phyloP scores from a whole-genome alignment of 495 filamentous ascomycete species.

The Lasiosphaeris hirsuta region DNA sequence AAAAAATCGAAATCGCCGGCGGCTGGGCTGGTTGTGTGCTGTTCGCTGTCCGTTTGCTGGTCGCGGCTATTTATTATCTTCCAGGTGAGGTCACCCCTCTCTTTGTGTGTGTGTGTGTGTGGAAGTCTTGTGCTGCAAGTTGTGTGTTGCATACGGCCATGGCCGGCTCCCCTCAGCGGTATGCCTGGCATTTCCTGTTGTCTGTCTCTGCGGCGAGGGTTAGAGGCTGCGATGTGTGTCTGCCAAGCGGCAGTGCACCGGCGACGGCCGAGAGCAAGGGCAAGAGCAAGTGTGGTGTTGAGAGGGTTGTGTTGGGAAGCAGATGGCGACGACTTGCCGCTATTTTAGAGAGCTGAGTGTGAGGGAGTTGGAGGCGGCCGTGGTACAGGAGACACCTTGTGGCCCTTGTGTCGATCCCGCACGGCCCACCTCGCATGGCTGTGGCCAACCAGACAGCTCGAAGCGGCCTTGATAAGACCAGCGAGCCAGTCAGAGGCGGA shows the following conservation, averaged over 20 bases:
- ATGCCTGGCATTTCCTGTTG: not conserved
- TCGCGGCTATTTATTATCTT: not conserved
- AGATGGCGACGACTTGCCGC: not conserved
- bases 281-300: not conserved
- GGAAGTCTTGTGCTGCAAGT: not conserved
- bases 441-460: constrained; percentile 26
- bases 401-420: constrained; percentile 23
- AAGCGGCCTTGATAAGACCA: constrained; percentile 22
- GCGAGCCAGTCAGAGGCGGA: constrained; percentile 32
- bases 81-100: not conserved
- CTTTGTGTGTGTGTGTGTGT: not conserved
- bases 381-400: constrained; percentile 22
- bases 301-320: not conserved
- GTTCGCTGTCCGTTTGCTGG: not conserved
- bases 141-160: not conserved
- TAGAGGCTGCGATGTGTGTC: not conserved
- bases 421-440: constrained; percentile 19
- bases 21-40: not conserved
- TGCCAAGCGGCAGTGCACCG: not conserved
- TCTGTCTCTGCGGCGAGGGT: not conserved
- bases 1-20: not conserved
- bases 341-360: constrained; percentile 2
- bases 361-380: constrained; percentile 12
- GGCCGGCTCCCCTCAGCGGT: too few species aligned
- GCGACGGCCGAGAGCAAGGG: not conserved